These are phyloP conservation scores for Nakazawaea ishiwadae DNA, from an alignment of 805 yeast species.

Conservation along the genomic window DNA sequence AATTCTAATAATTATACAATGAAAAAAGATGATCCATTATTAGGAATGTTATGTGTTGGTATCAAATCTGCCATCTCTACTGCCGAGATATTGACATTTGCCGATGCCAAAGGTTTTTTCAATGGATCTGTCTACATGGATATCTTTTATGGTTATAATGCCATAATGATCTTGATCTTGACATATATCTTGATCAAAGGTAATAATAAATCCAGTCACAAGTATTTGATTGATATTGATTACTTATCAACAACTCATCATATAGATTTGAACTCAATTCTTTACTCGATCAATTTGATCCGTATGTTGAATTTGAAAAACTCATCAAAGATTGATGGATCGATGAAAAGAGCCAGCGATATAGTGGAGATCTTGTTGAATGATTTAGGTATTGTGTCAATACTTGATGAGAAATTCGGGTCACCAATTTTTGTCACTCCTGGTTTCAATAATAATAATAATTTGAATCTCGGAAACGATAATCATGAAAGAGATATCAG, in stretches of 20 bases:
- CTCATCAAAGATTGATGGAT: constrained; percentile 31
- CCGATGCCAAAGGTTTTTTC: constrained; percentile 31
- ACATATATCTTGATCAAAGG: constrained; percentile 32
- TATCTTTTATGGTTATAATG: constrained; percentile 38
- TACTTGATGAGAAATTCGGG: constrained; percentile 18
- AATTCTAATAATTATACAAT: constrained; percentile 29
- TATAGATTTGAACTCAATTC: constrained; percentile 23
- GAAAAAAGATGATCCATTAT: constrained; percentile 36
- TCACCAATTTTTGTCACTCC: constrained; percentile 9
- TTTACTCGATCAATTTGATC: constrained; percentile 28
- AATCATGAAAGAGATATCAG: constrained; percentile 2
- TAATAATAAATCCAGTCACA: constrained; percentile 13
- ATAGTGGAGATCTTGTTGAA: constrained; percentile 35
- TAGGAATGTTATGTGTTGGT: constrained; percentile 34
- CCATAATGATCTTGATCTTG: constrained; percentile 35
- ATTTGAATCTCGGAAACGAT: constrained; percentile 6
- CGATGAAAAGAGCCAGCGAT: constrained; percentile 38
- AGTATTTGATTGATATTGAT: constrained; percentile 23
- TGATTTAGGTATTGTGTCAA: constrained; percentile 33
- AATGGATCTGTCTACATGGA: constrained; percentile 43
- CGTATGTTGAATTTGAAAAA: constrained; percentile 28
- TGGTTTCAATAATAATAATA: constrained; percentile 8
- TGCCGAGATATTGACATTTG: constrained; percentile 31
- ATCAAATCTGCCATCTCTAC: constrained; percentile 34
- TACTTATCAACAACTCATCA: constrained; percentile 22